Percentiles rank a stretch among this genome's conserved stretches.
Evolutionary conservation across 2,329 filamentous ascomycete genomes (phyloP).

Genomic region (Arachnopeziza araneosa): DNA sequence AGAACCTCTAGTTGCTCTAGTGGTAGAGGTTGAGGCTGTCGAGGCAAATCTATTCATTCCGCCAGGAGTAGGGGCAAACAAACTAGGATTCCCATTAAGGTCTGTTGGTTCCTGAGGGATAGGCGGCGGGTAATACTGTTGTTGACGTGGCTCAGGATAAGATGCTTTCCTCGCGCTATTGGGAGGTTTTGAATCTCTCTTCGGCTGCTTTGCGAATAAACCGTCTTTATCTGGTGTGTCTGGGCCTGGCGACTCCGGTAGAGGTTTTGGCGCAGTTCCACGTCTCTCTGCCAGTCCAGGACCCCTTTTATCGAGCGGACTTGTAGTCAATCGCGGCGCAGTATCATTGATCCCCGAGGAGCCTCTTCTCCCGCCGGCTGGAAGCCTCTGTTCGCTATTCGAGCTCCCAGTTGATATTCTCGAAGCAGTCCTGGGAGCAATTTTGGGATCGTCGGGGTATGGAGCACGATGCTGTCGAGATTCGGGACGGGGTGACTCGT

Average conservation of each 20-base stretch:
- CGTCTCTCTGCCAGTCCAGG: conserved; percentile 73
- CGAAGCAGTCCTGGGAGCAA: conserved; percentile 7
- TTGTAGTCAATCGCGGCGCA: conserved; percentile 26
- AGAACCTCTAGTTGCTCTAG: conserved; percentile 83
- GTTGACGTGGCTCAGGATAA: conserved; percentile 21
- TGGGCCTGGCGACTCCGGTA: conserved; percentile 77
- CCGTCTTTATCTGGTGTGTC: conserved; percentile 70
- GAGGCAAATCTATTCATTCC: conserved; percentile 63
- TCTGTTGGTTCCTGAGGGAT: conserved; percentile 25
- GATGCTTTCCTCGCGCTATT: conserved; percentile 17
- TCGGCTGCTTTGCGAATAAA: conserved; percentile 60
- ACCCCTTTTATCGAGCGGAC: conserved; percentile 49
- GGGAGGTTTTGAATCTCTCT: conserved; percentile 36
- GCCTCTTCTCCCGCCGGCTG: conserved; percentile 13
- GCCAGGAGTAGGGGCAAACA: conserved; percentile 20
- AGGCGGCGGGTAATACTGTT: conserved; percentile 53
- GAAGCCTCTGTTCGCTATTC: conserved; percentile 15
- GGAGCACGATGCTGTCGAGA: conserved; percentile 30
- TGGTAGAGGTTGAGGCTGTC: conserved; percentile 89
- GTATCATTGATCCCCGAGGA: conserved; percentile 28
- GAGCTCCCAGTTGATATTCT: conserved; percentile 18
- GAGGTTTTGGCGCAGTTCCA: conserved; percentile 72
- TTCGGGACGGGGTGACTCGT: conserved; percentile 28
- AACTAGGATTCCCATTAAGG: conserved; percentile 13
- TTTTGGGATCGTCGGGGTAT: conserved; percentile 30